phyloP scores from a whole-genome alignment of 1,284 basidiomycete species.

The Anthracocystis setariae region DNA sequence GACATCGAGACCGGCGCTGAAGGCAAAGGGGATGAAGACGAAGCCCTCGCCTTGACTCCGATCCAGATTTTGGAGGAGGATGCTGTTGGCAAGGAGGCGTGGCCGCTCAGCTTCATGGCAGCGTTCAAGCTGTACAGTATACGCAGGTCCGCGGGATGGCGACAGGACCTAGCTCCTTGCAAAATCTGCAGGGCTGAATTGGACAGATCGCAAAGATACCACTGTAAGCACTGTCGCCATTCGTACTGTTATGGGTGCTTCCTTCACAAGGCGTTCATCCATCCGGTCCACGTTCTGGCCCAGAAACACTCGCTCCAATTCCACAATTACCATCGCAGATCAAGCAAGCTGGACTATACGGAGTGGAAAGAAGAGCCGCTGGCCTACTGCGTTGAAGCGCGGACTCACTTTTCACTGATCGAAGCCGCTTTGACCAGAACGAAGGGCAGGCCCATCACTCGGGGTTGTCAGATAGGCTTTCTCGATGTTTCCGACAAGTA shows the following conservation, averaged over 20 bases:
- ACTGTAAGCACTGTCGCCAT: constrained; percentile 37
- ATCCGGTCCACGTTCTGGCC: constrained; percentile 42
- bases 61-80: constrained; percentile 18
- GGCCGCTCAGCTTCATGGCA: constrained; percentile 42
- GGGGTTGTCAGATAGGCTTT: constrained; percentile 36
- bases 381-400: constrained; percentile 22
- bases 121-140: constrained; percentile 38
- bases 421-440: constrained; percentile 37
- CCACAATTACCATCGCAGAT: constrained; percentile 31
- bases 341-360: constrained; percentile 39
- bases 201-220: constrained; percentile 29
- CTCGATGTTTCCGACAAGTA: constrained; percentile 28
- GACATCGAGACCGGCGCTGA: constrained; percentile 13
- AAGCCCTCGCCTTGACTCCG: constrained; percentile 1
- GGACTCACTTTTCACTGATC: constrained; percentile 40
- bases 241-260: constrained; percentile 47
- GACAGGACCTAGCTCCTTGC: constrained; percentile 22
- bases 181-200: constrained; percentile 34
- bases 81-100: constrained; percentile 15
- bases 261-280: constrained; percentile 35
- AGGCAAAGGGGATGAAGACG: constrained; percentile 11
- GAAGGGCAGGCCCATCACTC: constrained; percentile 21
- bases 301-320: constrained; percentile 25
- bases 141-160: constrained; percentile 11
- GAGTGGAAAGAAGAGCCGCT: constrained; percentile 43